A percentile compares a stretch with the other conserved stretches of the same genome.
Conservation (phyloP, 2,329 filamentous ascomycete genomes). For the Sarocladium oryzae region DNA sequence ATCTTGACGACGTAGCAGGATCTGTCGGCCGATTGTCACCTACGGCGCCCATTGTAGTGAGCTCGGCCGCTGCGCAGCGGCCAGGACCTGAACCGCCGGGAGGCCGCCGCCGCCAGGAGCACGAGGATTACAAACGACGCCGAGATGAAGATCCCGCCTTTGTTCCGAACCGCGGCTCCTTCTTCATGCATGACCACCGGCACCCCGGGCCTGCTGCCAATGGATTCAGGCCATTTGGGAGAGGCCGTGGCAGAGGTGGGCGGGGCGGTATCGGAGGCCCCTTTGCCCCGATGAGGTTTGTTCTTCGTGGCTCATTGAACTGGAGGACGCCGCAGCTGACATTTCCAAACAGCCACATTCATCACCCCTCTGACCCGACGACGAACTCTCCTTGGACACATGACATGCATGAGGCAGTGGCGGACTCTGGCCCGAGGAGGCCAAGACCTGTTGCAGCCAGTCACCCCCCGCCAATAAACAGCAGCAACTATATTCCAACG, state of each 20-base stretch:
- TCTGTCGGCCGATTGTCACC: conserved; percentile 33
- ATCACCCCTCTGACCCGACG: conserved; percentile 50
- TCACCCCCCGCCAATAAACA: conserved; percentile 45
- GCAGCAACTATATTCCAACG: conserved; percentile 48
- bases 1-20: conserved; percentile 35
- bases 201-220: conserved; percentile 71
- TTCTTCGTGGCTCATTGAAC: conserved; percentile 13
- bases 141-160: conserved; percentile 86
- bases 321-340: conserved; percentile 19
- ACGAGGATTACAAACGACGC: conserved; percentile 85
- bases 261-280: conserved; percentile 53
- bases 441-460: conserved; percentile 36
- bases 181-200: conserved; percentile 95
- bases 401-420: conserved; percentile 79
- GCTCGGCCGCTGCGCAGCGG: conserved; percentile 41
- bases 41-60: conserved; percentile 46
- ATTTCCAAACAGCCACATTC: conserved; percentile 25
- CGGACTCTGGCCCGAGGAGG: conserved; percentile 36
- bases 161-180: conserved; percentile 87
- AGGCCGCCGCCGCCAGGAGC: conserved; percentile 73
- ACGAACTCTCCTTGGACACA: conserved; percentile 81
- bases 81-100: conserved; percentile 50
- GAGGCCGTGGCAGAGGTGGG: conserved; percentile 57
- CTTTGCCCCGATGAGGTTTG: conserved; percentile 59
- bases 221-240: conserved; percentile 66